Percentiles rank a stretch among this genome's conserved stretches.
Evolutionary conservation across 2,329 filamentous ascomycete species (phyloP).

Genomic region (Xylaria sp.): DNA sequence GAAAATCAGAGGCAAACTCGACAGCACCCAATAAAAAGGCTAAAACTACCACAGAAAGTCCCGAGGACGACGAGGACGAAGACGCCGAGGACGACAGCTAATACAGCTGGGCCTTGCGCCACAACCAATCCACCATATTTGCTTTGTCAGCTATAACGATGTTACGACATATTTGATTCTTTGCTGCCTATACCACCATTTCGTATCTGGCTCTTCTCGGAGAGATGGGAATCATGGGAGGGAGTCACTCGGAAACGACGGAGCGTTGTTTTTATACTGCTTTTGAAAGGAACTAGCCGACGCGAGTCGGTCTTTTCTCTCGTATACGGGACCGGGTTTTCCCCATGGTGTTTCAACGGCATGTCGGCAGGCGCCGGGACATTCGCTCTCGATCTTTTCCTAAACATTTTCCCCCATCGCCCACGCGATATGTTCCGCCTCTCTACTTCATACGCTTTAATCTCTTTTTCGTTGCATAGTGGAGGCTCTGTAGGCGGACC

Average conservation of each 20-base stretch:
- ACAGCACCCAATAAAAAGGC: conserved; percentile 64
- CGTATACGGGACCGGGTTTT: conserved; percentile 37
- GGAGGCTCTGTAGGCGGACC: conserved; percentile 41
- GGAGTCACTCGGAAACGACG: conserved; percentile 46
- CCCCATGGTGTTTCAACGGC: conserved; percentile 41
- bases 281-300: conserved; percentile 40
- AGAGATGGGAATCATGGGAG: conserved; percentile 46
- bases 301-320: conserved; percentile 39
- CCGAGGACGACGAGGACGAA: conserved; percentile 60
- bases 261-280: conserved; percentile 46
- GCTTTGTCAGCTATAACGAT: conserved; percentile 51
- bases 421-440: conserved; percentile 49
- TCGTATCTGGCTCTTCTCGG: conserved; percentile 43
- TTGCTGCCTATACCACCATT: conserved; percentile 48
- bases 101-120: conserved; percentile 32
- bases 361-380: conserved; percentile 49
- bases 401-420: conserved; percentile 50
- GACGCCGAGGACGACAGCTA: conserved; percentile 57
- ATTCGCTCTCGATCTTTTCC: conserved; percentile 51
- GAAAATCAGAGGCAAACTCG: conserved; percentile 67
- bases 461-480: conserved; percentile 44
- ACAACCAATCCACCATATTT: conserved; percentile 37
- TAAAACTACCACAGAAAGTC: conserved; percentile 57
- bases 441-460: conserved; percentile 40
- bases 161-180: conserved; percentile 51